Evolutionary conservation across 106 monocot species (phyloP), one percentile per base, ranked within the genome.

Genomic region (Ottelia alismoides): DNA sequence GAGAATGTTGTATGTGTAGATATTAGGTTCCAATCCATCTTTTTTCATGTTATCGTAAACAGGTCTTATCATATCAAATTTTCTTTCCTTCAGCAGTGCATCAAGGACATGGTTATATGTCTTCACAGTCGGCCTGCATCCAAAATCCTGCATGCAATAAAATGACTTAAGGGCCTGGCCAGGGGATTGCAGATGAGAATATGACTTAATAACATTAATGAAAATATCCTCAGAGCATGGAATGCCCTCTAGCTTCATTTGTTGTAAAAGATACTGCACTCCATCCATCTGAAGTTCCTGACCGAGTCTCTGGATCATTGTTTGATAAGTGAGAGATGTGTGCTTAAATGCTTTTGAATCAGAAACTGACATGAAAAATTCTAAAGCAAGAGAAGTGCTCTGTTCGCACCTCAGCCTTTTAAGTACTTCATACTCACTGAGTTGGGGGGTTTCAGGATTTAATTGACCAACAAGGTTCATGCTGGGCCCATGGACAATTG

Each of bases 51-150:
- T 75, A n/a, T 30, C 50, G 47, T 83, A 93, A 0, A 84, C 57
- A 3, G 83, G 67, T 30, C 31, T 52, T 6, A 92, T 77, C 73
- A 70, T 63, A 28, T 52, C 57, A 29, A 87, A 83, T 59, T 50
- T 77, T 49, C 63, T 74, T 24, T 72, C 76, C 46, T 69, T 57
- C 16, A 92, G 77, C 48, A 87, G 32, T 17, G 92, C 71, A 61
- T 87, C 78, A 51, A 87, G 52, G 28, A 92, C 72, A 67, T 83
- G 77, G 61, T 92, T 87, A 51, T 92, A 92, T n/a, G 81, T 66
- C 56, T 75, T 78, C 20, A 87, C 76, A 0, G 87, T 77, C 1
- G 74, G 73, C 17, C 20, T 47, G 60, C 71, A 83, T 11, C 87
- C 80, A 10, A 92, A 75, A 47, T 93, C 87, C 18, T 31, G 63